Evolutionary conservation across 2,329 filamentous ascomycete genomes (phyloP).

Genomic region (Ophiobolus disseminans): DNA sequence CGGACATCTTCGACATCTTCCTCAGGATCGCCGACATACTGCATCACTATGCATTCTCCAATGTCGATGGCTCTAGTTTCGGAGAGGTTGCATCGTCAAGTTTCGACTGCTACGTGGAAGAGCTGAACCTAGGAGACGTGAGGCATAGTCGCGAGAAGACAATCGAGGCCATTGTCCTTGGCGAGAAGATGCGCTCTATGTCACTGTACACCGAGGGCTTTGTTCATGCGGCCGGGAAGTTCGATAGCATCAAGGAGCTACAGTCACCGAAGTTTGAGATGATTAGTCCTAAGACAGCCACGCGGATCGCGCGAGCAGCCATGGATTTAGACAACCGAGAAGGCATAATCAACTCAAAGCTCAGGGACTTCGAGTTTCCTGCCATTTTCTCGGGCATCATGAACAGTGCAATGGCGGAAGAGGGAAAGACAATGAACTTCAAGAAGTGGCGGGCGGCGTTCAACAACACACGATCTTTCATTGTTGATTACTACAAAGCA

Average conservation of each 20-base stretch:
- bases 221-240: conserved; percentile 87
- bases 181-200: conserved; percentile 82
- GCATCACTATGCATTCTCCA: conserved; percentile 65
- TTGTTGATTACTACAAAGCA: conserved; percentile 72
- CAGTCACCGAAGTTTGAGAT: conserved; percentile 72
- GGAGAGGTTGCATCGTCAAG: conserved; percentile 68
- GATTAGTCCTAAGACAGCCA: conserved; percentile 74
- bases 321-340: conserved; percentile 79
- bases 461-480: conserved; percentile 74
- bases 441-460: conserved; percentile 83
- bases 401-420: conserved; percentile 77
- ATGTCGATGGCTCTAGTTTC: conserved; percentile 68
- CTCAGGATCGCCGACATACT: conserved; percentile 66
- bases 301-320: conserved; percentile 81
- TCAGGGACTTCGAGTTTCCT: conserved; percentile 92
- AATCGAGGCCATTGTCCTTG: conserved; percentile 85
- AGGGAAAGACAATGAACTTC: conserved; percentile 81
- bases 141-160: conserved; percentile 85
- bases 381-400: conserved; percentile 87
- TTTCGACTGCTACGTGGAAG: conserved; percentile 78
- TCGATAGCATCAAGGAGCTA: conserved; percentile 72
- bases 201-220: conserved; percentile 91
- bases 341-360: conserved; percentile 71
- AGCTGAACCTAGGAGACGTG: conserved; percentile 79
- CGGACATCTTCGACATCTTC: conserved; percentile 66